phyloP scores from a whole-genome alignment of 2,329 filamentous ascomycete genomes.

The Beauveria pseudobassiana region DNA sequence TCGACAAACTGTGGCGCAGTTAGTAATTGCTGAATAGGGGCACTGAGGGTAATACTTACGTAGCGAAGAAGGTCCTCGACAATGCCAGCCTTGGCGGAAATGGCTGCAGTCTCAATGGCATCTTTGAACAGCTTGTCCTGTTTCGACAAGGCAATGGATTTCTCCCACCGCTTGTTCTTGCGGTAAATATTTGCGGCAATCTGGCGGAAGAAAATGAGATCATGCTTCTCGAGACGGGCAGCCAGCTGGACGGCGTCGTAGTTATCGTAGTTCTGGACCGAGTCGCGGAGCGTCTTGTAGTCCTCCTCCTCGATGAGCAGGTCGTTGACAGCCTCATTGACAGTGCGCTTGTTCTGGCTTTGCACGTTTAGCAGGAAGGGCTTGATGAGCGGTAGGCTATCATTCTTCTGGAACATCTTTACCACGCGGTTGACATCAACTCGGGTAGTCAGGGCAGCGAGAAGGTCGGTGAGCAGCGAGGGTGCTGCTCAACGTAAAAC shows the following conservation, averaged over 20 bases:
- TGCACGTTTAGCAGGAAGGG: constrained; percentile 97
- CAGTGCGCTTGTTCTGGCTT: constrained; percentile 92
- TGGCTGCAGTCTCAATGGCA: constrained; percentile 93
- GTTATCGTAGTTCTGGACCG: constrained; percentile 98
- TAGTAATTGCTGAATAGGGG: constrained; percentile 20
- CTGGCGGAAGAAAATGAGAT: constrained; percentile 97
- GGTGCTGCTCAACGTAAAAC: constrained; percentile 97
- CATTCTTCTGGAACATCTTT: constrained; percentile 96
- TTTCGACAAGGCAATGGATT: constrained; percentile 94
- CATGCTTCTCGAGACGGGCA: constrained; percentile 89
- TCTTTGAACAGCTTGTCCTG: constrained; percentile 99
- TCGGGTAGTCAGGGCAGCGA: constrained; percentile 83
- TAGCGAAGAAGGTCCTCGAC: constrained; percentile 95
- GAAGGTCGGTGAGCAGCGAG: constrained; percentile 86
- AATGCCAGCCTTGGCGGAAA: constrained; percentile 82
- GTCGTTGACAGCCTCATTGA: constrained; percentile 98
- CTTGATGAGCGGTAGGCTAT: constrained; percentile 97
- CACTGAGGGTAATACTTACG: constrained; percentile 53
- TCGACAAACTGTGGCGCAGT: constrained; percentile 73
- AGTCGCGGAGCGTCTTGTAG: constrained; percentile 96
- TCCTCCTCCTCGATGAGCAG: constrained; percentile 97
- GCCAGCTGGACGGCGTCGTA: constrained; percentile 94
- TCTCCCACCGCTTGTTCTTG: constrained; percentile 99
- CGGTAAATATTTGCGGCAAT: constrained; percentile 98
- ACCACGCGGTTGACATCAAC: constrained; percentile 99